Evolutionary conservation across 257 asterid genomes (phyloP), one percentile per base, ranked within the genome.

Genomic region (Rehmannia glutinosa): DNA sequence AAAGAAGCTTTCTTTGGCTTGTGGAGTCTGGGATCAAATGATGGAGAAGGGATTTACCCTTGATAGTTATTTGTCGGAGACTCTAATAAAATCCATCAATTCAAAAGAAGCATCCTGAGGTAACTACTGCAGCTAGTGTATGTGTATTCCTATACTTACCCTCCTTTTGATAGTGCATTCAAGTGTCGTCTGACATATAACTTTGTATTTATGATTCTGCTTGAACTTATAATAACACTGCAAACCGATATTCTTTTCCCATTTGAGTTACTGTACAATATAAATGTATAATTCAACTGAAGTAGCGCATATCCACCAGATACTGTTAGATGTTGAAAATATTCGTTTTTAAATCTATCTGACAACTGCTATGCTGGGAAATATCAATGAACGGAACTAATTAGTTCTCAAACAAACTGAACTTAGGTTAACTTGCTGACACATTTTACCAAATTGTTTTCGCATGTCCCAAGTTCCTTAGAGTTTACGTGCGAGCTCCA

Each of bases 21-120:
- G 90, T 81, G 78, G 82, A 41, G 73, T 91, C 36, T 94, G 99
- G 99, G 97, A 91, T 75, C 87, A 78, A 54, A 91, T 94, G 97
- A 88, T 94, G 97, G 96, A 81, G 78, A 87, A 80, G 77, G 99
- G 99, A 27, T 91, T 85, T 78, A 84, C 96, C 4, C 97, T 91
- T 69, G 96, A 94, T 53, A 78, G 82, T 68, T 85, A 87, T 84
- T 75, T 88, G 62, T 89, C 97, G 3, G 83, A 83, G 71, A 73
- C 80, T 68, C 91, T 94, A 60, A 80, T 86, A 24, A 77, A 75
- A 47, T 86, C 90, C 61, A 82, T 87, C 71, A 82, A 73, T 57
- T 61, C 81, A 9, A 82, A 74, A 65, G 84, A 69, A 43, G 72
- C 74, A 2, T 75, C 82, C 35, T 64, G 69, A 69, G 66, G 58